These are phyloP conservation scores for Nicotiana otophora DNA, from an alignment of 257 asterid genomes.

Conservation along the genomic window DNA sequence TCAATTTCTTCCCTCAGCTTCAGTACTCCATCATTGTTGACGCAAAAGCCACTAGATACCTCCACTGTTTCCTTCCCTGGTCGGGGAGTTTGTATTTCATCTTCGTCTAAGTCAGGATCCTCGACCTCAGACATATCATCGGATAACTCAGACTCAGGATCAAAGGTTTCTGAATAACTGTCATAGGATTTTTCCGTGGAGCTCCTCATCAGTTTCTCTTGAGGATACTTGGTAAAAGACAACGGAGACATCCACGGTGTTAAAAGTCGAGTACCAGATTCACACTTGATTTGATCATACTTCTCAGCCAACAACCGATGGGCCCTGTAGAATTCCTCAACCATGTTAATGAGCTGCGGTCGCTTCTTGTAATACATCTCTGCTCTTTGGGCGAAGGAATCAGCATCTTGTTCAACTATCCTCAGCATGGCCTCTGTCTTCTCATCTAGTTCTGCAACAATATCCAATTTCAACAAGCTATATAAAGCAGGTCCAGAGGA, in stretches of 20 bases:
- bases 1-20: conserved; percentile 51
- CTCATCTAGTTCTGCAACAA: conserved; percentile 53
- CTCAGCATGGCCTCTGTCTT: conserved; percentile 63
- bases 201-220: conserved; percentile 37
- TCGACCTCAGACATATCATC: conserved; percentile 60
- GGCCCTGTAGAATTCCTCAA: conserved; percentile 63
- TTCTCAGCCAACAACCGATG: conserved; percentile 84
- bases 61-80: conserved; percentile 17
- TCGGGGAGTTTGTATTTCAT: neutral
- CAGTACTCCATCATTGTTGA: conserved; percentile 20
- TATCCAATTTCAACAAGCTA: neutral
- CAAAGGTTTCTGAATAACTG: conserved; percentile 73
- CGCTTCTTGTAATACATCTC: conserved; percentile 88
- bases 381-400: conserved; percentile 80
- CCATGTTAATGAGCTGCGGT: conserved; percentile 81
- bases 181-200: conserved; percentile 51
- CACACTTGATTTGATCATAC: conserved; percentile 56
- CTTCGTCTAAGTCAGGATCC: conserved; percentile 47
- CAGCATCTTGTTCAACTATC: conserved; percentile 79
- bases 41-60: conserved; percentile 13
- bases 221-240: conserved; percentile 32
- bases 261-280: conserved; percentile 44
- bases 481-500: neutral
- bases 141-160: conserved; percentile 37
- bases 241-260: conserved; percentile 48